Base-by-base conservation (phyloP, 1,284 basidiomycete genomes). In the Abortiporus biennis region DNA sequence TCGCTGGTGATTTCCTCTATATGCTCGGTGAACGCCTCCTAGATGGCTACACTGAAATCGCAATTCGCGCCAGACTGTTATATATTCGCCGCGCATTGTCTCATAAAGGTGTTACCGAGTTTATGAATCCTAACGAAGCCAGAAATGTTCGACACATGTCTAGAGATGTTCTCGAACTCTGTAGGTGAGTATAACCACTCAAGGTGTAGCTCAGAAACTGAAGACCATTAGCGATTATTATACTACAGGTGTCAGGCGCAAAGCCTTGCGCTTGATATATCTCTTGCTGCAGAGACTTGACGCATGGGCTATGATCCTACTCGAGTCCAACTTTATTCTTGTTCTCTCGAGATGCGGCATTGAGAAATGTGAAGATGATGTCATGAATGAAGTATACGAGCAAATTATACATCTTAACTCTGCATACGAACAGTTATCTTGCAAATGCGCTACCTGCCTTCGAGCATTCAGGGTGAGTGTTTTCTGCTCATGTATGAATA, bases 11-110 rank as follows among this genome's bases (percentile, higher is more conserved):
- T 12, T 38, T 45, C 19, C 24, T 46, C 8, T 48, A 45, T 38
- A 43, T 44, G 47, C 31, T 48, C 31, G 47, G 47, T 6, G 47
- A 48, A 29, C 32, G 44, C 20, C 29, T 43, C 3, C 30, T 48
- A 9, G 41, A 46, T 15, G 37, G 9, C 2, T 48, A 38, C 20
- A 30, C 25, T 16, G 47, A 45, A n/a, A n/a, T 43, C 5, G 23
- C 21, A n/a, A 30, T 46, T 20, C 42, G 45, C 17, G 22, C 27
- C n/a, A 35, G 40, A 19, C 32, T 47, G 21, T 24, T 35, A 24
- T 44, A 24, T 19, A 46, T 47, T 15, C 37, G 34, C 16, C 33
- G 31, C 9, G 25, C 32, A 9, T 20, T 49, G 29, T 24, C 8
- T 6, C 23, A 23, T 9, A 33, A 23, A 38, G 36, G 23, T 9